phyloP scores from a whole-genome alignment of 345 rosid species.

The Euphorbia pulcherrima region DNA sequence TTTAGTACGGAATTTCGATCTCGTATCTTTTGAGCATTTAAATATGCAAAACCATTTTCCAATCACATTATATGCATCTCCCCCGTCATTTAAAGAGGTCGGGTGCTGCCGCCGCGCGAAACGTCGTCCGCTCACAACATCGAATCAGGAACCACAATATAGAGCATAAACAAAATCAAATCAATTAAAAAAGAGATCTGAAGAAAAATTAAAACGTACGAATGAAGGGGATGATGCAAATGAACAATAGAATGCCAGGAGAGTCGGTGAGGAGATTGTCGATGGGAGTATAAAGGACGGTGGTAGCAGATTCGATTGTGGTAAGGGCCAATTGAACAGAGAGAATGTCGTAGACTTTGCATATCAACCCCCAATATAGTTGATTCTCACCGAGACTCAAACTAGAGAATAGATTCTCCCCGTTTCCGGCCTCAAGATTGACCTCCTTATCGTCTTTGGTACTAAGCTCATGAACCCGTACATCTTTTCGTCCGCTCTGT shows the following conservation, averaged over 20 bases:
- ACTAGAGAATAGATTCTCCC: slow-evolving; percentile 74
- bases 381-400: slow-evolving; percentile 76
- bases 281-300: slow-evolving; percentile 65
- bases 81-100: too few relatives aligned
- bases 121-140: too few relatives aligned
- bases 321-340: slow-evolving; percentile 77
- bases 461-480: slow-evolving; percentile 55
- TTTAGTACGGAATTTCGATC: too few relatives aligned
- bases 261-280: slow-evolving; percentile 59
- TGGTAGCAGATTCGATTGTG: slow-evolving; percentile 63
- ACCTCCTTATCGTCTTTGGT: slow-evolving; percentile 39
- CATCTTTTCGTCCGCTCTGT: slow-evolving; percentile 31
- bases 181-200: slow-evolving; percentile 6
- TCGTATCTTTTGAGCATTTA: too few relatives aligned
- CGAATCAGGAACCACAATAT: neutral
- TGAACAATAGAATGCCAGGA: slow-evolving; percentile 63
- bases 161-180: neutral
- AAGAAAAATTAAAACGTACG: slow-evolving; percentile 40
- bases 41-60: too few relatives aligned
- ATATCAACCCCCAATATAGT: slow-evolving; percentile 90
- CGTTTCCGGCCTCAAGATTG: slow-evolving; percentile 45
- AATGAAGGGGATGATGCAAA: slow-evolving; percentile 66
- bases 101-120: too few relatives aligned
- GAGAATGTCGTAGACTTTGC: slow-evolving; percentile 82
- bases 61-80: too few relatives aligned